A percentile compares a stretch with the other conserved stretches of the same genome.
Evolutionary conservation across 257 asterid species (phyloP).

Genomic region (Solanum rostratum): DNA sequence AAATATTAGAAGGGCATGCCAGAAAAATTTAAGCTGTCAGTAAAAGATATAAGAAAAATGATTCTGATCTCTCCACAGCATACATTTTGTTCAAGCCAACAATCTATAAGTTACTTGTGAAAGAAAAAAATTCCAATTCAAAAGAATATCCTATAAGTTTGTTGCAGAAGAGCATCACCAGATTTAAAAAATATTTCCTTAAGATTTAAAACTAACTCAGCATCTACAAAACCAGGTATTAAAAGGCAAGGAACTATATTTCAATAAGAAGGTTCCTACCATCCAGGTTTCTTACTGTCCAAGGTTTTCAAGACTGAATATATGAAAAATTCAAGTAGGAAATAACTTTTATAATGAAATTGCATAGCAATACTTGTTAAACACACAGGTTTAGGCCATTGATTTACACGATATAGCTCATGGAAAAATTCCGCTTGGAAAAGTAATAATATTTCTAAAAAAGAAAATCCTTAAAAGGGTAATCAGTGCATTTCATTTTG

Average conservation of each 20-base stretch:
- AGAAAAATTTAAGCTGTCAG: background rate
- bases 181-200: background rate
- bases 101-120: background rate
- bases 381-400: background rate
- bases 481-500: background rate
- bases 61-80: background rate
- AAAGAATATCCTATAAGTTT: background rate
- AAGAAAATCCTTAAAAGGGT: background rate
- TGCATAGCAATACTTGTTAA: background rate
- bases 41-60: background rate
- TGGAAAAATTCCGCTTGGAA: background rate
- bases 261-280: background rate
- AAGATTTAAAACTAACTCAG: background rate
- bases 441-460: background rate
- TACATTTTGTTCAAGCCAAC: background rate
- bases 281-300: background rate
- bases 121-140: background rate
- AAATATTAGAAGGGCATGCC: background rate
- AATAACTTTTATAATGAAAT: background rate
- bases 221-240: background rate
- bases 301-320: background rate
- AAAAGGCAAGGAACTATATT: background rate
- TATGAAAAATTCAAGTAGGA: background rate
- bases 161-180: background rate
- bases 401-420: background rate